phyloP scores from a whole-genome alignment of 371 early-diverging fungal genomes.

The Furculomyces boomerangus region DNA sequence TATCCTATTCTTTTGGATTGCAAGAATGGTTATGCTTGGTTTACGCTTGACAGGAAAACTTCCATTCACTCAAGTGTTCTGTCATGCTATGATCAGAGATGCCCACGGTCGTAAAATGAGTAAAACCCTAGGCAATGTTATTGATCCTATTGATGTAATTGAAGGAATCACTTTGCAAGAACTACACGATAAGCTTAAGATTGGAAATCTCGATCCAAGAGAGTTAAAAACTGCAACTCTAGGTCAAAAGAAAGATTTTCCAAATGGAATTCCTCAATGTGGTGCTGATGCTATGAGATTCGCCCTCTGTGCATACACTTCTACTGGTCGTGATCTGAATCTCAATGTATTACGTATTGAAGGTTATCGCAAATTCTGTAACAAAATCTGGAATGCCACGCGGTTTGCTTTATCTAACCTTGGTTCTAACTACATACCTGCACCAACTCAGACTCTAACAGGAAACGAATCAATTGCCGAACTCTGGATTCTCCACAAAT shows the following conservation, averaged over 20 bases:
- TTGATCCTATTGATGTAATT: slow-evolving; percentile 98
- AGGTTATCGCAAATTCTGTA: slow-evolving; percentile 98
- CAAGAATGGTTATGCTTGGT: slow-evolving; percentile 99
- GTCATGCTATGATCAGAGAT: slow-evolving; percentile 99
- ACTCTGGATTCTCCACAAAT: slow-evolving; percentile 82
- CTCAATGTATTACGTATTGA: slow-evolving; percentile 93
- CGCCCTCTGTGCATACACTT: slow-evolving; percentile 83
- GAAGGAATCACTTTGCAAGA: slow-evolving; percentile 72
- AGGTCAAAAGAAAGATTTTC: slow-evolving; percentile 86
- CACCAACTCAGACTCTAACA: slow-evolving; percentile 33
- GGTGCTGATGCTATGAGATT: slow-evolving; percentile 99
- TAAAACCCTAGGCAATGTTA: slow-evolving; percentile 97
- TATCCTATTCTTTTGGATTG: slow-evolving; percentile 99
- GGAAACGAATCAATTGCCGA: slow-evolving; percentile 78
- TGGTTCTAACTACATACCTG: slow-evolving; percentile 61
- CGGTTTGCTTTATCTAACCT: slow-evolving; percentile 86
- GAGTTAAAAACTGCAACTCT: slow-evolving; percentile 79
- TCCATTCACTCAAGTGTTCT: slow-evolving; percentile 90
- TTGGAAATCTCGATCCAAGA: slow-evolving; percentile 83
- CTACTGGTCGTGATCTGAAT: slow-evolving; percentile 88
- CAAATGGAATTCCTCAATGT: slow-evolving; percentile 97
- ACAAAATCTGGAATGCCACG: slow-evolving; percentile 99
- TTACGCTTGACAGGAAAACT: slow-evolving; percentile 84
- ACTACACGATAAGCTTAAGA: slow-evolving; percentile 56
- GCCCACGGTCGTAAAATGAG: slow-evolving; percentile 99